These are phyloP conservation scores for Pelagomonas calceolata DNA, from an alignment of 108 stramenopile species.

Conservation along the genomic window DNA sequence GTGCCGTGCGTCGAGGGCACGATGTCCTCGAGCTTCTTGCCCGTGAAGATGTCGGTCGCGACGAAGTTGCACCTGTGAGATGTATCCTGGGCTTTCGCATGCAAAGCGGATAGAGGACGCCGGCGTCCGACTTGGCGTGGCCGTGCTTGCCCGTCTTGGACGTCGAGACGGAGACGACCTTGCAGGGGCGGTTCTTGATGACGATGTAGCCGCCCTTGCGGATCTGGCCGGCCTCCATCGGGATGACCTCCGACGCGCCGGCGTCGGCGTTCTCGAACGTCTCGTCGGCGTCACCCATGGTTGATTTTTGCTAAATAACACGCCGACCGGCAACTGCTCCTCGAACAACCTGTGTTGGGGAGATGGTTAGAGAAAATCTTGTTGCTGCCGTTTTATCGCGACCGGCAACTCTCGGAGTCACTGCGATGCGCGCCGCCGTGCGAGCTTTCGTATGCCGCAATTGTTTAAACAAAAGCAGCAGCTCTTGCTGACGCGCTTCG, in stretches of 20 bases:
- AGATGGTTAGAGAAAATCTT: too few species aligned
- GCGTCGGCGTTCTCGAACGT: slow-evolving; percentile 78
- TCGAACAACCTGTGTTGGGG: too few species aligned
- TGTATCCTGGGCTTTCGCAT: too few species aligned
- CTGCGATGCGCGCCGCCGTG: too few species aligned
- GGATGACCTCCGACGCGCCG: slow-evolving; percentile 77
- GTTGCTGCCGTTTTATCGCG: too few species aligned
- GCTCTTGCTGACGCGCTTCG: too few species aligned
- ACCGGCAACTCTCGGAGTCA: too few species aligned
- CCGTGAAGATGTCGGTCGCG: slow-evolving; percentile 97
- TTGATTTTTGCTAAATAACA: not conserved
- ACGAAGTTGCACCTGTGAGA: slow-evolving; percentile 99
- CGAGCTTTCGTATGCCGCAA: too few species aligned
- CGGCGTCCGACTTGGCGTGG: slow-evolving; percentile 99
- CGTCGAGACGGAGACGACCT: slow-evolving; percentile 92
- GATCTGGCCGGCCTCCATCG: slow-evolving; percentile 85
- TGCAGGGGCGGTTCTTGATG: slow-evolving; percentile 98
- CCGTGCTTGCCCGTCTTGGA: slow-evolving; percentile 99
- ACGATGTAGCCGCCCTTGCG: slow-evolving; percentile 87
- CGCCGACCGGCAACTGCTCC: too few species aligned
- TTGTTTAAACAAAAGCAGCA: too few species aligned
- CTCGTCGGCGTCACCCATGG: slow-evolving; percentile 58
- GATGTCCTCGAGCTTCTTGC: slow-evolving; percentile 98
- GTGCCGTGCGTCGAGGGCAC: slow-evolving; percentile 95
- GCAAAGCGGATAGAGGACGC: too few species aligned